These are phyloP conservation scores for Aspergillus alliaceus DNA, from an alignment of 2,329 filamentous ascomycete species.

Conservation along the genomic window DNA sequence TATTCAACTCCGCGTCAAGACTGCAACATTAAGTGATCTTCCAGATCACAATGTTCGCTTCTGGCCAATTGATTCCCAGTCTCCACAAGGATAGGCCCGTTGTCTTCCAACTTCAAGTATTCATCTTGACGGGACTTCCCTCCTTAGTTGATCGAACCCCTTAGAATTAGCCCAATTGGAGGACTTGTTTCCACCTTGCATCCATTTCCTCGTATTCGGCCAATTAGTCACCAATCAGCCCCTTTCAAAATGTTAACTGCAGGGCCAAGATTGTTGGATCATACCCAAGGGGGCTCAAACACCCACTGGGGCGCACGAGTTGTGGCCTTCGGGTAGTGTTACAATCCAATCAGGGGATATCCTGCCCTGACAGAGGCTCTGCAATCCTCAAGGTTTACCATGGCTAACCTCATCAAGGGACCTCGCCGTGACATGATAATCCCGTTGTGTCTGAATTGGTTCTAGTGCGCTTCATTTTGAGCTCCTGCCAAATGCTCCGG, in stretches of 20 bases:
- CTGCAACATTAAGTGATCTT: too few species aligned
- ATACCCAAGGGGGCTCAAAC: background rate
- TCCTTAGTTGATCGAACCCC: background rate
- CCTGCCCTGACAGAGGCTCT: background rate
- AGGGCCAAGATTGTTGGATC: background rate
- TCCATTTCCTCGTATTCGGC: constrained; percentile 8
- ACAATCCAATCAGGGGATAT: background rate
- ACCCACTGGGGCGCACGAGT: background rate
- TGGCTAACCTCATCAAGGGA: background rate
- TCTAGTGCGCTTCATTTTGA: background rate
- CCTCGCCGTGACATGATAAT: background rate
- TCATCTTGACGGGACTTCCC: background rate
- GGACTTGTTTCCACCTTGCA: background rate
- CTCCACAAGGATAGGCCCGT: background rate
- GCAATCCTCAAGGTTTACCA: background rate
- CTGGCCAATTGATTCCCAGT: background rate
- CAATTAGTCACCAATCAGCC: background rate
- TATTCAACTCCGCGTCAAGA: too few species aligned
- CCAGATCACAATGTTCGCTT: background rate
- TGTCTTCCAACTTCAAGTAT: background rate
- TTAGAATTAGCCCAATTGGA: background rate
- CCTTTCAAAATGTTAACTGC: background rate
- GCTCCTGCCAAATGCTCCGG: background rate
- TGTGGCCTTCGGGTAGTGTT: background rate
- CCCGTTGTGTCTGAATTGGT: background rate